Percentiles rank a stretch among this genome's conserved stretches.
phyloP scores from a whole-genome alignment of 1,284 basidiomycete species.

The Apiotrichum porosum region DNA sequence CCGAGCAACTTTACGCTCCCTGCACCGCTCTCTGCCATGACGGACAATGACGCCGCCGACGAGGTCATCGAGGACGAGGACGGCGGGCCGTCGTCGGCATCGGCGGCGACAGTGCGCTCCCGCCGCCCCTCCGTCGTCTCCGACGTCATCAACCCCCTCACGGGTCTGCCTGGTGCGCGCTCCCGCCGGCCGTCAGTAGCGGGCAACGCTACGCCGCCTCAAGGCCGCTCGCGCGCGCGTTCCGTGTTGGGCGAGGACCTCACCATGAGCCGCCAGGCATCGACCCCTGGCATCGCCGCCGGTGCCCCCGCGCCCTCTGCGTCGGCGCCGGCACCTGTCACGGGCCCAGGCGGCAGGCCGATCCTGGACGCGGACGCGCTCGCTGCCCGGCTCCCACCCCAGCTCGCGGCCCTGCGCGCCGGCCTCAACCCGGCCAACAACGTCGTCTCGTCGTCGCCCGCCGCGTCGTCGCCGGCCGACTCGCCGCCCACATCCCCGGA shows the following conservation, averaged over 20 bases:
- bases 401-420: slow-evolving; percentile 37
- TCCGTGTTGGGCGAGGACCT: slow-evolving; percentile 3
- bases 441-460: not conserved
- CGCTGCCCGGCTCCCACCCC: slow-evolving; percentile 38
- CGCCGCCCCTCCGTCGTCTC: slow-evolving; percentile 16
- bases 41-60: not conserved
- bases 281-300: not conserved
- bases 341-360: not conserved
- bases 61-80: slow-evolving; percentile 7
- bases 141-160: slow-evolving; percentile 45
- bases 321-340: not conserved
- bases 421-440: slow-evolving; percentile 2
- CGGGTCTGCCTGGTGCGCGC: slow-evolving; percentile 33
- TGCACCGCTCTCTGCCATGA: slow-evolving; percentile 1
- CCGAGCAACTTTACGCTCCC: slow-evolving; percentile 33
- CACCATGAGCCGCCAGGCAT: slow-evolving; percentile 5
- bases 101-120: not conserved
- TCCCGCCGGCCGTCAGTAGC: not conserved
- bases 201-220: not conserved
- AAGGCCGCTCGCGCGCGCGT: slow-evolving; percentile 1
- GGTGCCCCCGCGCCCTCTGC: not conserved
- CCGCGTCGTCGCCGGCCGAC: not conserved
- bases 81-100: not conserved
- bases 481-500: not conserved
- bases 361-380: slow-evolving; percentile 35